Evolutionary conservation across 306 rosid species (phyloP), one percentile per base, ranked within the genome.

Genomic region (Sicyos edulis): DNA sequence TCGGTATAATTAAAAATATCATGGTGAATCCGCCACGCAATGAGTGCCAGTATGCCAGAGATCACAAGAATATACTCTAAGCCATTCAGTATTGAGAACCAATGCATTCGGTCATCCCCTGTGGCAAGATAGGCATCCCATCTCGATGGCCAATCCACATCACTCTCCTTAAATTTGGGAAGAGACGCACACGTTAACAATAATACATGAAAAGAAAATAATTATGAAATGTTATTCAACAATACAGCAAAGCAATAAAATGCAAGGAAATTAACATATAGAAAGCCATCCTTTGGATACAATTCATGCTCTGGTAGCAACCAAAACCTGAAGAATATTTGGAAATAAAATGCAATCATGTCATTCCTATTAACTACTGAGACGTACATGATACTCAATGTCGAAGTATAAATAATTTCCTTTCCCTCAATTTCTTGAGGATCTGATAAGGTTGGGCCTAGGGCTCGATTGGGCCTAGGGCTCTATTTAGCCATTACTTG

Each of bases 121-220:
- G 86, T 83, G 5, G 86, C 79, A 82, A 88, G 82, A 88, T 88
- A 88, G 70, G 88, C 86, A 82, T 88, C 90, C 92, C 92, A 88
- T 83, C 92, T 86, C 40, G 89, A 85, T 52, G 92, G 85, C 92
- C 92, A 88, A 78, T 88, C 86, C 80, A 88, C 92, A 5, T 82
- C 86, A 75, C 89, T 88, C 72, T 78, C 85, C 92, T 72, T 66
- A 12, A 44, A 42, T 45, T 19, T 15, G 12, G 19, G 17, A 66
- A 19, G 71, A n/a, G 37, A 63, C 13, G 6, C 34, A 20, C 54
- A 17, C 22, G 0, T 10, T 44, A 65, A 65, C 54, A 65, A 65
- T 9, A 9, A 44, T 44, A 20, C n/a, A 10, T 16, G 6, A 26
- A 26, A 26, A 26, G 29, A 1, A 26, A 26, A 37, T 63, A 37